Base-by-base conservation (phyloP, 2,329 filamentous ascomycete species). In the Colletotrichum tropicicola region DNA sequence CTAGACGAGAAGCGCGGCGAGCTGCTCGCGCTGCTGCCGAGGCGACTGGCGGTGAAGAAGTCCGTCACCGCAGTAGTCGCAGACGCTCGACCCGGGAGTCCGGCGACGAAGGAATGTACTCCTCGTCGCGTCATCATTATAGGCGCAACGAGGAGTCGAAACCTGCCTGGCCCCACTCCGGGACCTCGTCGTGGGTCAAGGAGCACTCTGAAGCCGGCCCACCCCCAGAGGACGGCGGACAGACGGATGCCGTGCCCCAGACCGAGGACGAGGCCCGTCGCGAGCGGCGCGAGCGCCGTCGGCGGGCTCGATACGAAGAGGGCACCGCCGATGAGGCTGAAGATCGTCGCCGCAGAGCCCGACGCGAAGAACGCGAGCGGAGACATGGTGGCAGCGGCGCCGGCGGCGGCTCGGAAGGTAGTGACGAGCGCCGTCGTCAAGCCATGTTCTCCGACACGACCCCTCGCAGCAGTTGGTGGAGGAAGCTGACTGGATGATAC, bases 171-270 rank as follows among this genome's bases (percentile, higher is more conserved):
- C 87, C 88, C 17, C 85, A 89, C 72, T 89, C 85, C 6, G 87
- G 88, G 25, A 90, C 87, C 0, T 87, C 85, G 8, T 89, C 87
- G 0, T 90, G 88, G 88, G 87, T 90, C 5, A 89, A 89, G 74
- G 87, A 90, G 12, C 84, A 89, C 69, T 86, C 84, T 2, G 88
- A 89, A 69, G 87, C 87, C 3, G 86, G 86, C 2, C 86, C 87
- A 3, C 87, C 87, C 2, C 86, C 85, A 1, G 80, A 82, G 0
- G 69, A 70, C 45, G 77, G 75, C 15, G 72, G 73, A 19, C 68
- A 70, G 19, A 74, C 72, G n/a, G 78, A 78, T 12, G 78, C 75
- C 2, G 74, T 73, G 15, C 77, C 74, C 3, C 73, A 75, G 48
- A 72, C 73, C 4, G 81, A 83, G 9, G 84, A 85, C 19, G 82